Evolutionary conservation across 345 rosid species (phyloP).

Genomic region (Syzygium aqueum): DNA sequence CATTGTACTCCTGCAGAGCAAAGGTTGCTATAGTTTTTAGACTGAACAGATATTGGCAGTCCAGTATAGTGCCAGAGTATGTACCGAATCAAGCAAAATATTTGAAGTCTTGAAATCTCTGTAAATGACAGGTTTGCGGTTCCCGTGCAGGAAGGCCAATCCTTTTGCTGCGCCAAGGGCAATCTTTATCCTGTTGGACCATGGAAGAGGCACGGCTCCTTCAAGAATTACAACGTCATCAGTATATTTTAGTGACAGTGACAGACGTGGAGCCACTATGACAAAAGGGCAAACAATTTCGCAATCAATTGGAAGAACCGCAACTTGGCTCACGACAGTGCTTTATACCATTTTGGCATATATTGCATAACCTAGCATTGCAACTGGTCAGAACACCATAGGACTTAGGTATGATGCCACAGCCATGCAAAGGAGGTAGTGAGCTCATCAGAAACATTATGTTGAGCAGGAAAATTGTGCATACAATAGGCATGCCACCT

Average conservation of each 20-base stretch:
- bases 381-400: background rate
- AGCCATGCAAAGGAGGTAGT: background rate
- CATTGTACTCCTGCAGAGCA: constrained; percentile 53
- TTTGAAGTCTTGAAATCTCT: constrained; percentile 97
- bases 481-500: background rate
- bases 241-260: background rate
- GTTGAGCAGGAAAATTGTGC: background rate
- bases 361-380: background rate
- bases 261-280: background rate
- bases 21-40: background rate
- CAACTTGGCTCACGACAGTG: background rate
- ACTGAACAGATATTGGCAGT: background rate
- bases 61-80: background rate
- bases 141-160: constrained; percentile 91
- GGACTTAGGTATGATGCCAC: background rate
- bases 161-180: constrained; percentile 97
- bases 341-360: background rate
- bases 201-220: constrained; percentile 80
- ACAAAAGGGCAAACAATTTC: background rate
- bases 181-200: constrained; percentile 82
- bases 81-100: constrained; percentile 87
- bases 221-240: constrained; percentile 16
- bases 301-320: background rate
- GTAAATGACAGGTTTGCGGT: constrained; percentile 84
- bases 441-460: background rate